Conservation (phyloP, 2,329 filamentous ascomycete species). For the Botrytis paeoniae region DNA sequence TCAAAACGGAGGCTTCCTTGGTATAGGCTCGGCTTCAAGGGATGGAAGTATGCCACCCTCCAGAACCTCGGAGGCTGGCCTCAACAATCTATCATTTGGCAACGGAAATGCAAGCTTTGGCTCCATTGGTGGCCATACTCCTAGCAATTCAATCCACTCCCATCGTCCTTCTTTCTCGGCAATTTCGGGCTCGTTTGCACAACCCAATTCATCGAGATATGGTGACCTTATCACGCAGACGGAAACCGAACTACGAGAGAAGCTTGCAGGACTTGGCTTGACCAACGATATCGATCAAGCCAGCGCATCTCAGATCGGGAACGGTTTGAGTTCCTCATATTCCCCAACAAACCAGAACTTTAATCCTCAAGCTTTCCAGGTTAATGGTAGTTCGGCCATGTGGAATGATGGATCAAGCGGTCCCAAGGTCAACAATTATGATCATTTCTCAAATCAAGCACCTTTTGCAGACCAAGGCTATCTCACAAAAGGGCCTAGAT, state of each 20-base stretch:
- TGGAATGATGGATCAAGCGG: constrained; percentile 33
- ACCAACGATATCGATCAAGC: constrained; percentile 29
- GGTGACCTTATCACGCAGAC: constrained; percentile 27
- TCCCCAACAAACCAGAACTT: constrained; percentile 33
- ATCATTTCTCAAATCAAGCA: constrained; percentile 32
- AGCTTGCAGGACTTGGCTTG: constrained; percentile 32
- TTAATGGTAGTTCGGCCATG: constrained; percentile 28
- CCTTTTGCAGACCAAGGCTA: constrained; percentile 35
- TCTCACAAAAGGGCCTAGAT: constrained; percentile 31
- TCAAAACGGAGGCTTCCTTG: constrained; percentile 46
- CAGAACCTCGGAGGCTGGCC: constrained; percentile 49
- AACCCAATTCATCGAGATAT: constrained; percentile 42
- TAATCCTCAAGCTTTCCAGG: constrained; percentile 28
- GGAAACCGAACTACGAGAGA: constrained; percentile 34
- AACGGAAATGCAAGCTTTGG: constrained; percentile 32
- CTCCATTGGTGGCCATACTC: constrained; percentile 40
- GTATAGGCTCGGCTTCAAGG: constrained; percentile 47
- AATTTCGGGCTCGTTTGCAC: constrained; percentile 48
- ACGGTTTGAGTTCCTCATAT: constrained; percentile 26
- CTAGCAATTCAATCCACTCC: constrained; percentile 47
- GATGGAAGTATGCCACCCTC: constrained; percentile 56
- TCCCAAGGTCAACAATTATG: constrained; percentile 31
- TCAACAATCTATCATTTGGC: constrained; percentile 30
- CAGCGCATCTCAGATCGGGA: constrained; percentile 27
- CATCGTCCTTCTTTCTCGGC: constrained; percentile 46